These are phyloP conservation scores for Psilocybe cyanescens DNA, from an alignment of 768 basidiomycete species.

Conservation along the genomic window DNA sequence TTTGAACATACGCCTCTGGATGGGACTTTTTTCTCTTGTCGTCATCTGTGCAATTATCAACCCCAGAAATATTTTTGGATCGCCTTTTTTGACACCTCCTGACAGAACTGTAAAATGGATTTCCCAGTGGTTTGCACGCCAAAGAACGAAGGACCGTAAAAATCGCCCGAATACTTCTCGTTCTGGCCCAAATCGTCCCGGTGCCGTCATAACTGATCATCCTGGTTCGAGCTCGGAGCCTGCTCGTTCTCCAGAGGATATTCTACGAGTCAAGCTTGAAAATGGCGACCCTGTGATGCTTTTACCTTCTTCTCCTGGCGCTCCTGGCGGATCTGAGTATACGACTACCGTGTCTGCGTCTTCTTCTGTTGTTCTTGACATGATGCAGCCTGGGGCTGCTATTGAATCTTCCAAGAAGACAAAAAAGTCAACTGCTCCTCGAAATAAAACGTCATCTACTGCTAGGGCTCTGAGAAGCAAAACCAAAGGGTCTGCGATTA, in stretches of 20 bases:
- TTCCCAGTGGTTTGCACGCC: conserved; percentile 35
- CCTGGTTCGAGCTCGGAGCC: background rate
- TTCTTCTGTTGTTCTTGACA: conserved; percentile 6
- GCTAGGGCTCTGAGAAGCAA: background rate
- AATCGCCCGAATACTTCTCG: conserved; percentile 5
- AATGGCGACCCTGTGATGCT: conserved; percentile 7
- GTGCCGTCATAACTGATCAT: background rate
- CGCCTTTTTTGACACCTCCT: background rate
- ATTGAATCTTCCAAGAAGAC: background rate
- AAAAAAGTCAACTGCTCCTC: conserved; percentile 1
- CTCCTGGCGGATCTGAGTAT: conserved; percentile 7
- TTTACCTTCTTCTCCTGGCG: conserved; percentile 6
- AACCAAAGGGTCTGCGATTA: background rate
- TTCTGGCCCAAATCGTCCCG: conserved; percentile 5
- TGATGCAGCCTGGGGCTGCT: background rate
- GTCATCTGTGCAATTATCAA: background rate
- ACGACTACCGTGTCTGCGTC: conserved; percentile 3
- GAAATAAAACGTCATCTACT: background rate
- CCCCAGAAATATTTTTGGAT: background rate
- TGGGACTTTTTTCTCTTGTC: background rate
- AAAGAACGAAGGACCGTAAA: conserved; percentile 29
- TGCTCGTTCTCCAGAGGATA: conserved; percentile 20
- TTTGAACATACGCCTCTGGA: background rate
- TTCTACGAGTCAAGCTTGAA: conserved; percentile 20
- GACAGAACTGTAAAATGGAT: conserved; percentile 39